Conservation (phyloP, 768 basidiomycete species). For the Tricholoma sp. region DNA sequence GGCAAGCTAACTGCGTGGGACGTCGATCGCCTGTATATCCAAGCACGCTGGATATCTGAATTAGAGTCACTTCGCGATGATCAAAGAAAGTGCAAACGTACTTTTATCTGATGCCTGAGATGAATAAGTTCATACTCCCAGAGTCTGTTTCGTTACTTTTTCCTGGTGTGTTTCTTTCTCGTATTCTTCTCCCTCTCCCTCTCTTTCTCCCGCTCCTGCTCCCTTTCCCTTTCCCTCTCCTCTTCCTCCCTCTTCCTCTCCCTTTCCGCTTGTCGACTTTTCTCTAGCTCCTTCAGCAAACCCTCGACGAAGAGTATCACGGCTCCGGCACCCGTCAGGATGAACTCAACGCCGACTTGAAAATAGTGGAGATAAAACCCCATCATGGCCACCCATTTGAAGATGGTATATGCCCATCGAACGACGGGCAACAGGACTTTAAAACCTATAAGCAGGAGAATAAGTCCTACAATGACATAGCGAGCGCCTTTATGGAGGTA, state of each 20-base stretch:
- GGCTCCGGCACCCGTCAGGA: slow-evolving; percentile 12
- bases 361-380: slow-evolving; percentile 12
- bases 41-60: not conserved
- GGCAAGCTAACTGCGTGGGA: not conserved
- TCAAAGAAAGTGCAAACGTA: not conserved
- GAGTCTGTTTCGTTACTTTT: not conserved
- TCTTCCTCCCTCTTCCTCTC: not conserved
- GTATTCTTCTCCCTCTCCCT: not conserved
- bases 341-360: slow-evolving; percentile 14
- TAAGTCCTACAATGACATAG: slow-evolving; percentile 14
- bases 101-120: not conserved
- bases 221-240: not conserved
- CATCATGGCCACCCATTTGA: slow-evolving; percentile 12
- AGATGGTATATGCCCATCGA: not conserved
- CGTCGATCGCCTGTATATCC: too few species aligned
- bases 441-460: slow-evolving; percentile 22
- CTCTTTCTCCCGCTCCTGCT: not conserved
- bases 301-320: slow-evolving; percentile 7
- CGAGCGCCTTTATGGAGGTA: slow-evolving; percentile 24
- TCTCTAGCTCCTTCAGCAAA: slow-evolving; percentile 13
- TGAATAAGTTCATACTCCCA: not conserved
- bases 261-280: not conserved
- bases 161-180: not conserved
- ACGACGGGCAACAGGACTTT: slow-evolving; percentile 14
- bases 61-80: not conserved